phyloP scores from a whole-genome alignment of 2,329 filamentous ascomycete genomes.

The Karstenula rhodostoma region DNA sequence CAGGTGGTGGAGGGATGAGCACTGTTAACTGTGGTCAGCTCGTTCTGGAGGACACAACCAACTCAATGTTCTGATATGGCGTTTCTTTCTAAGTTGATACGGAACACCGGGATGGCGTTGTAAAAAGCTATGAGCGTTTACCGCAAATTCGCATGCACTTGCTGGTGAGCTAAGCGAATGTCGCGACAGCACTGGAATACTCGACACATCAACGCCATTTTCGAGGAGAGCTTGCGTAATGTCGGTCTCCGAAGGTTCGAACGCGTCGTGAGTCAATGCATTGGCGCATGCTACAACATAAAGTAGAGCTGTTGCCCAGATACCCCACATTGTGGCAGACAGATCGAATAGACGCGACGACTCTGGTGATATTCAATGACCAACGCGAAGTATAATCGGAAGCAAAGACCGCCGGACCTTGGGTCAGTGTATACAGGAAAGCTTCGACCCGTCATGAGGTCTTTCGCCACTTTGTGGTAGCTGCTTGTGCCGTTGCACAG shows the following conservation, averaged over 20 bases:
- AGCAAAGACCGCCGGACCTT: neutral
- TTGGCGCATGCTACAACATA: neutral
- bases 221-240: conserved; percentile 29
- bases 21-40: conserved; percentile 20
- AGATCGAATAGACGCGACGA: no score
- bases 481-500: neutral
- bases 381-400: neutral
- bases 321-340: neutral
- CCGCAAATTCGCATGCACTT: conserved; percentile 27
- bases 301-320: neutral
- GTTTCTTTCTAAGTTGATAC: no score
- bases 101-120: no score
- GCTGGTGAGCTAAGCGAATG: conserved; percentile 9
- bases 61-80: neutral
- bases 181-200: conserved; percentile 20
- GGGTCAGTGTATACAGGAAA: neutral
- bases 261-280: neutral
- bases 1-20: conserved; percentile 26
- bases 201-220: conserved; percentile 28
- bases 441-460: neutral
- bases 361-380: neutral
- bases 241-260: conserved; percentile 28
- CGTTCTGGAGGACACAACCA: neutral
- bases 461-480: neutral
- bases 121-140: conserved; percentile 16